Evolutionary conservation across 73 alveolate genomes (phyloP).

Genomic region (Paramecium tetraurelia): DNA sequence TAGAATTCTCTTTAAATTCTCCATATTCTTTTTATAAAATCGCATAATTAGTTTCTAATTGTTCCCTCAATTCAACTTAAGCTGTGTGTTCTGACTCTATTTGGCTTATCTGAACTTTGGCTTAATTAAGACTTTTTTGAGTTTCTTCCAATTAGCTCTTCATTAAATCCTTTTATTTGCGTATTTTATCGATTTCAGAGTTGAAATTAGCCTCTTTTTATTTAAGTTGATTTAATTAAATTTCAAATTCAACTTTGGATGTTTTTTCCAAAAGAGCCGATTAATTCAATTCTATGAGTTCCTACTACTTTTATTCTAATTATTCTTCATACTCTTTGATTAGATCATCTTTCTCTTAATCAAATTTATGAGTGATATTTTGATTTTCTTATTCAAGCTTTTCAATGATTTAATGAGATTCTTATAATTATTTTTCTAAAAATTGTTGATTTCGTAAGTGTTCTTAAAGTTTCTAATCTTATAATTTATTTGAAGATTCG

Average conservation of each 20-base stretch:
- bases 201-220: neutral
- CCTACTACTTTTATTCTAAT: neutral
- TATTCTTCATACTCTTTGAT: neutral
- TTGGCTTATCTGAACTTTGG: neutral
- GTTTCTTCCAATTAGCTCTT: conserved; percentile 10
- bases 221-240: neutral
- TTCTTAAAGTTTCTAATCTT: neutral
- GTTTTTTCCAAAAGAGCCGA: neutral
- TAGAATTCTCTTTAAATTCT: conserved; percentile 8
- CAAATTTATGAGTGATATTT: neutral
- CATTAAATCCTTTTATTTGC: neutral
- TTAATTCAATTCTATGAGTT: neutral
- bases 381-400: conserved; percentile 10
- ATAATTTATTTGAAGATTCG: neutral
- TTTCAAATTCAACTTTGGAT: conserved; percentile 20
- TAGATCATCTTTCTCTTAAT: neutral
- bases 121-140: neutral
- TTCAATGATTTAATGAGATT: neutral
- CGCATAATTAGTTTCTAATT: conserved; percentile 28
- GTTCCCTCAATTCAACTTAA: conserved; percentile 28
- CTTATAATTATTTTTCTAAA: neutral
- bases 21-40: conserved; percentile 23
- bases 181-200: neutral
- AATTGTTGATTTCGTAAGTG: neutral
- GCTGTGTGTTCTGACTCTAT: conserved; percentile 27